Conservation (phyloP, 345 rosid species). For the Acer campestre region DNA sequence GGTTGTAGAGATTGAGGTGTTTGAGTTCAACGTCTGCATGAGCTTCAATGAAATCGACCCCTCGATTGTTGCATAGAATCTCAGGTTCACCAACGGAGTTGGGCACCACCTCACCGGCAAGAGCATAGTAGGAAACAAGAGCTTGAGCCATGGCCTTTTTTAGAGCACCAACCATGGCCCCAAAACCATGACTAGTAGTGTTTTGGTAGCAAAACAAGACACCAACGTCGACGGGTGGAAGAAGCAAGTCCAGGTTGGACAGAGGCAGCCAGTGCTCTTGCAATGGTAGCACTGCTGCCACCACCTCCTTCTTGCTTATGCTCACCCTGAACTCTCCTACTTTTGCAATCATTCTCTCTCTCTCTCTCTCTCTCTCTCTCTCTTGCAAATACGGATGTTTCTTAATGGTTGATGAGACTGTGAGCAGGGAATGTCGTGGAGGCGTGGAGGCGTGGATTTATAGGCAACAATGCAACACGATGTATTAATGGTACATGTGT, state of each 20-base stretch:
- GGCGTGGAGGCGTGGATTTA: no score
- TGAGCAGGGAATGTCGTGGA: neutral
- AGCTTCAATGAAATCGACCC: constrained; percentile 75
- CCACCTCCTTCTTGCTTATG: constrained; percentile 49
- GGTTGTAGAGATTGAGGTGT: constrained; percentile 63
- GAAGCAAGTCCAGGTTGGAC: constrained; percentile 83
- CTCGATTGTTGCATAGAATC: constrained; percentile 81
- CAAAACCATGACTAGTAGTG: constrained; percentile 20
- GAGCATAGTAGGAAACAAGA: constrained; percentile 70
- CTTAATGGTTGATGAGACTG: neutral
- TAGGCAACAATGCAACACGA: no score
- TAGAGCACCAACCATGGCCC: constrained; percentile 37
- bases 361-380: no score
- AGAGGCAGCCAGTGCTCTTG: constrained; percentile 83
- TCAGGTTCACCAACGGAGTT: constrained; percentile 75
- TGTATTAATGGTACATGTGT: no score
- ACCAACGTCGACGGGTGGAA: constrained; percentile 67
- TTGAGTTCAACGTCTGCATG: constrained; percentile 54
- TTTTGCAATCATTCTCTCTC: constrained; percentile 11
- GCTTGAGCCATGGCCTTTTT: constrained; percentile 66
- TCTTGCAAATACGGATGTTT: no score
- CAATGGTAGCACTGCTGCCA: constrained; percentile 66
- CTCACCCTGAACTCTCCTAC: constrained; percentile 36
- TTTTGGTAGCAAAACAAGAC: constrained; percentile 68
- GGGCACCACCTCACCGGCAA: constrained; percentile 64